These are phyloP conservation scores for Basipetospora chlamydospora DNA, from an alignment of 2,329 filamentous ascomycete genomes.

Conservation along the genomic window DNA sequence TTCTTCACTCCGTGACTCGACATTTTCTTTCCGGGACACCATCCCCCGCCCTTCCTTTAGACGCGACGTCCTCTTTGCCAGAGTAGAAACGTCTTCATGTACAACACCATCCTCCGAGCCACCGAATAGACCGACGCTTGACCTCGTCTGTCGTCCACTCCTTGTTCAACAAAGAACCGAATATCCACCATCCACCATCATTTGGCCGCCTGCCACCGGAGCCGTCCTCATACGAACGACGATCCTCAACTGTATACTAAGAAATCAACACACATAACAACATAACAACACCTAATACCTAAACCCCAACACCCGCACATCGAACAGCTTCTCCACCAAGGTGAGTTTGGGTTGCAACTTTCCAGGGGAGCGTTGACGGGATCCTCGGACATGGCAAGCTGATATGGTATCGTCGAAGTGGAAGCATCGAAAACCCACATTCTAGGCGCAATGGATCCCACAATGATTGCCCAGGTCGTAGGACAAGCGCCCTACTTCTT, in stretches of 20 bases:
- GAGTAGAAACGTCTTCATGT: too few relatives aligned
- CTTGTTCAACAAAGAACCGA: slow-evolving; percentile 15
- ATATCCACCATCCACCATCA: slow-evolving; percentile 19
- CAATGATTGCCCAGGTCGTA: slow-evolving; percentile 41
- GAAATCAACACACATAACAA: slow-evolving; percentile 2
- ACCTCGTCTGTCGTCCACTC: slow-evolving; percentile 6
- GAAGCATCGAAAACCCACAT: too few relatives aligned
- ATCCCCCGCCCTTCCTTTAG: slow-evolving; percentile 4
- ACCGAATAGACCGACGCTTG: slow-evolving; percentile 2
- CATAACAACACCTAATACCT: too few relatives aligned
- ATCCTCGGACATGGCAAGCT: too few relatives aligned
- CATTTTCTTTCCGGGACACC: too few relatives aligned
- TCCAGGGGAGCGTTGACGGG: too few relatives aligned
- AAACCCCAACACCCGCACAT: too few relatives aligned
- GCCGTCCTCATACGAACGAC: too few relatives aligned
- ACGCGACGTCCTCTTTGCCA: too few relatives aligned
- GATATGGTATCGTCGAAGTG: too few relatives aligned
- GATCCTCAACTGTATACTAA: slow-evolving; percentile 2
- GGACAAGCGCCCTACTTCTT: slow-evolving; percentile 71
- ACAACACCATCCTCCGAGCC: slow-evolving; percentile 4
- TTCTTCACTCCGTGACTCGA: slow-evolving; percentile 3
- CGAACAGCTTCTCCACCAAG: too few relatives aligned
- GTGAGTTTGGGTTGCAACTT: too few relatives aligned
- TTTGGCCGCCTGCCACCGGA: slow-evolving; percentile 7
- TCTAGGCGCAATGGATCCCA: slow-evolving; percentile 49